Conservation (phyloP, 2,329 filamentous ascomycete species). For the Pseudonectria buxi region DNA sequence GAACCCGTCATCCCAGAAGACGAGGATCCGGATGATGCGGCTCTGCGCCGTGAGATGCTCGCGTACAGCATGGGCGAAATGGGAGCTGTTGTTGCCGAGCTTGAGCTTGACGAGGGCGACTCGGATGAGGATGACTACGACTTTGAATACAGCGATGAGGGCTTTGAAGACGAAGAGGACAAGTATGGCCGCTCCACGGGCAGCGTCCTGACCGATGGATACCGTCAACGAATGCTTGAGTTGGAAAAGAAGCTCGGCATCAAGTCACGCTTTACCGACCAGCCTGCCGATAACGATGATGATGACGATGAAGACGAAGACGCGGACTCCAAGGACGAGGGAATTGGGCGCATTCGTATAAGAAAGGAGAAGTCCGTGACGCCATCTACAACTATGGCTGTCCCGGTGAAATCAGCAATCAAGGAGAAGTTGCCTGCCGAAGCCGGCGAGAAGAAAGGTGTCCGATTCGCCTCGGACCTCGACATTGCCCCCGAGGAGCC, state of each 20-base stretch:
- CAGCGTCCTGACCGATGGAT: slow-evolving; percentile 63
- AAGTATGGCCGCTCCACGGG: slow-evolving; percentile 67
- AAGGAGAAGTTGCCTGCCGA: slow-evolving; percentile 22
- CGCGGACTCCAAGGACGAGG: slow-evolving; percentile 31
- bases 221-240: slow-evolving; percentile 76
- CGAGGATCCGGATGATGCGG: slow-evolving; percentile 75
- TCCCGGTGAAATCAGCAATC: slow-evolving; percentile 27
- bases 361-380: slow-evolving; percentile 19
- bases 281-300: slow-evolving; percentile 40
- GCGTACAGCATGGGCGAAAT: slow-evolving; percentile 85
- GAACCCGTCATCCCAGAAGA: slow-evolving; percentile 57
- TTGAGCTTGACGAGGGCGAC: slow-evolving; percentile 69
- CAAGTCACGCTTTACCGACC: slow-evolving; percentile 43
- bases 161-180: slow-evolving; percentile 46
- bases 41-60: slow-evolving; percentile 79
- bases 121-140: slow-evolving; percentile 50
- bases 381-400: slow-evolving; percentile 13
- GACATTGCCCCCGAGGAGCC: slow-evolving; percentile 54
- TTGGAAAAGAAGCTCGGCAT: slow-evolving; percentile 70
- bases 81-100: slow-evolving; percentile 84
- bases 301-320: slow-evolving; percentile 28
- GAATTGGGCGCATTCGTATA: slow-evolving; percentile 52
- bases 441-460: slow-evolving; percentile 53
- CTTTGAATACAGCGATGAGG: slow-evolving; percentile 47
- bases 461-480: slow-evolving; percentile 70